Conservation (phyloP, 2,329 filamentous ascomycete species). For the Chaetomiaceae sp. region DNA sequence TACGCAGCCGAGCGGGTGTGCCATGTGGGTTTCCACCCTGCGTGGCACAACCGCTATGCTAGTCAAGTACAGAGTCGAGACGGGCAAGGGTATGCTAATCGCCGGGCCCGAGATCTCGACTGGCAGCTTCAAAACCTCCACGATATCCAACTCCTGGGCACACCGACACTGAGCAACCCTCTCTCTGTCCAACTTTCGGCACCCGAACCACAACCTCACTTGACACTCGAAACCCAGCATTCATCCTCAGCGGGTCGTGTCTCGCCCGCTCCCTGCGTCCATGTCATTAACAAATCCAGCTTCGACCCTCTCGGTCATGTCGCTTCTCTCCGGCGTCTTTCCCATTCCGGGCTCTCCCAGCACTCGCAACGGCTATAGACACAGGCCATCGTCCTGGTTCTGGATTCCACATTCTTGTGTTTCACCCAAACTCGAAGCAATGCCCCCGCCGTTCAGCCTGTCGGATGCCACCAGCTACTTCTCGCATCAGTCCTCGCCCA, state of each 20-base stretch:
- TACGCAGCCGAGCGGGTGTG: neutral
- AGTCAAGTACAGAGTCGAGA: neutral
- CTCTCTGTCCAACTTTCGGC: neutral
- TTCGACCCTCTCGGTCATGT: neutral
- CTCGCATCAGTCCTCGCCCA: neutral
- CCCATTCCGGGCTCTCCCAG: neutral
- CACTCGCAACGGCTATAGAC: neutral
- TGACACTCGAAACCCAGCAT: neutral
- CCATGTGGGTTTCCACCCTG: constrained; percentile 1
- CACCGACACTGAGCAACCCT: neutral
- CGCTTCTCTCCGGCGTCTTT: neutral
- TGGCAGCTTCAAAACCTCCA: no score
- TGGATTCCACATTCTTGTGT: neutral
- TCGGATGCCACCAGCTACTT: neutral
- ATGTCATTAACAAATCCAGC: neutral
- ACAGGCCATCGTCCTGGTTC: neutral
- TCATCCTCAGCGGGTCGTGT: no score
- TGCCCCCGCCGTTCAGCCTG: neutral
- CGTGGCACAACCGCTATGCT: neutral
- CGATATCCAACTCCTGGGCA: neutral
- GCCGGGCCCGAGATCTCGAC: no score
- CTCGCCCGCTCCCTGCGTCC: neutral
- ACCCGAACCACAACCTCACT: no score
- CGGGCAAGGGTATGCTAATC: no score
- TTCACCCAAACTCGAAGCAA: neutral